Evolutionary conservation across 2,329 filamentous ascomycete genomes (phyloP), one percentile per base, ranked within the genome.

Genomic region (Fusarium odoratissimum): DNA sequence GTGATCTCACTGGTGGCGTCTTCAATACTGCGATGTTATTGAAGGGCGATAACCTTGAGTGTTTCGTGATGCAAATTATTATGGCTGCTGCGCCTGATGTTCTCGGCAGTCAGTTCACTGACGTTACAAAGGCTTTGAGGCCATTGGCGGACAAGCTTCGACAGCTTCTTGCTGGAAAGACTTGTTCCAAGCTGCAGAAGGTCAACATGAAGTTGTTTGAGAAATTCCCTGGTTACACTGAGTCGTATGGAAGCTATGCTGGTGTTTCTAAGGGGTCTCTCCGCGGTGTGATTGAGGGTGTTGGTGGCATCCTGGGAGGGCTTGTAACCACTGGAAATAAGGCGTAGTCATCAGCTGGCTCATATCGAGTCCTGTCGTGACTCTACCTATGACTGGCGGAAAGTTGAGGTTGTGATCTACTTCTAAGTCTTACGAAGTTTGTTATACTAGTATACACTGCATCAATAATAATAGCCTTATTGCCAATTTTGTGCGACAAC

Each of bases 41-140:
- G 8, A 67, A 87, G 46, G 83, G 82, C 21, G 85, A 88, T 74
- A 87, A 88, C 67, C 76, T 83, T 8, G 55, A 82, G n/a, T 87
- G 85, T 33, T 79, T 80, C 21, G 66, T 74, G 11, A 74, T 80
- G 44, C 57, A 87, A 51, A 72, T 80, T 8, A 78, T 82, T 21
- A 66, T 60, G 61, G 51, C 61, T 28, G 64, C n/a, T 37, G 61
- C 64, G 1, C 64, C 64, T 19, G 61, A 67, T 23, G 14, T 66
- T 16, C 11, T 67, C 0, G 61, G 64, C 10, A 66, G 61, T 8
- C 64, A 66, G 16, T 67, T 66, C 21, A 51, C 61, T 8, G 45
- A 67, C 16, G 44, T 37, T 7, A 66, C 57, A 8, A 52, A 67
- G 17, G 52, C 64, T 2, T 9, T 67, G 13, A 59, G 9, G 8